phyloP scores from a whole-genome alignment of 2,329 filamentous ascomycete genomes.

The Neofusicoccum kwambonambiense region DNA sequence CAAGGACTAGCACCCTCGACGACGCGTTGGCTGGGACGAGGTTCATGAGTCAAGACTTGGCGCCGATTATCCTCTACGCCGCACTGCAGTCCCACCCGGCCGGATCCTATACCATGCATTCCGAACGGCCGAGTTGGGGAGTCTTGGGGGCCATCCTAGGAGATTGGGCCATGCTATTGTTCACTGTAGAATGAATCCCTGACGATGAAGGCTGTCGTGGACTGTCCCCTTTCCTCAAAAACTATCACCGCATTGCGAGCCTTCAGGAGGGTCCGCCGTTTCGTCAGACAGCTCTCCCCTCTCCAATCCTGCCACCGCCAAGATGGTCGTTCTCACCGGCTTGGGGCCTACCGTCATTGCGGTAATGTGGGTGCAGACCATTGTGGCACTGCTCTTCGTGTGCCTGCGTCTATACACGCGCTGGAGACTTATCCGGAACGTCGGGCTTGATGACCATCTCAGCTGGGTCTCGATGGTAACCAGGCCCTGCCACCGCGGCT shows the following conservation, averaged over 20 bases:
- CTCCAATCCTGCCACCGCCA: not conserved
- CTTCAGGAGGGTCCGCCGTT: not conserved
- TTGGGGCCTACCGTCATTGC: not conserved
- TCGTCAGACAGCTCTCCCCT: not conserved
- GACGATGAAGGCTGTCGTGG: not conserved
- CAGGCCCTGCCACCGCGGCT: not conserved
- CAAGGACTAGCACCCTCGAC: not conserved
- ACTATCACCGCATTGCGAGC: not conserved
- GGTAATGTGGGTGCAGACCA: slow-evolving; percentile 33
- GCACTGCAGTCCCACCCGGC: not conserved
- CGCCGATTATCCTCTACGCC: not conserved
- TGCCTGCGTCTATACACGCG: slow-evolving; percentile 30
- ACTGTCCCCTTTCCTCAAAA: not conserved
- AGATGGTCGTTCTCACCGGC: not conserved
- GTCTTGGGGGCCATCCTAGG: not conserved
- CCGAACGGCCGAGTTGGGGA: not conserved
- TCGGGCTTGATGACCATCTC: slow-evolving; percentile 31
- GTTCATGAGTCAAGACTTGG: not conserved
- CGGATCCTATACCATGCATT: not conserved
- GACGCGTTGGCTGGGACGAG: not conserved
- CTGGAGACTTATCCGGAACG: slow-evolving; percentile 26
- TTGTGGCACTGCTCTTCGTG: slow-evolving; percentile 27
- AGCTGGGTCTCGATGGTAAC: slow-evolving; percentile 21
- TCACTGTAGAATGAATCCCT: not conserved
- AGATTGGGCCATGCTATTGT: not conserved